A percentile compares a stretch with the other conserved stretches of the same genome.
Conservation (phyloP, 305 asterid species). For the Caryopteris hybrid region DNA sequence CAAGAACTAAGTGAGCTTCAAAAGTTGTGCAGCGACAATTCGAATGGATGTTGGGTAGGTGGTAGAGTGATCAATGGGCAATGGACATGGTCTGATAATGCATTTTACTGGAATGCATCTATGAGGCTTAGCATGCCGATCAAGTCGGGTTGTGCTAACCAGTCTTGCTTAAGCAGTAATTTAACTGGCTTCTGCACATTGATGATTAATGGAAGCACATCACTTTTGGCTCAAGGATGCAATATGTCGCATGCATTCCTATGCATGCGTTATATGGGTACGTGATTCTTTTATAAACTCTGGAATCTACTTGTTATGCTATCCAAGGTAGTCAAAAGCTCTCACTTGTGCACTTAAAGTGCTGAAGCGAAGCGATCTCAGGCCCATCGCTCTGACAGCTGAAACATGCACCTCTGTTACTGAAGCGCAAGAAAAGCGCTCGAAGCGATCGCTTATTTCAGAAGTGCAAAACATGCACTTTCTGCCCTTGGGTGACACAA, state of each 20-base stretch:
- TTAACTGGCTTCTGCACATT: constrained; percentile 44
- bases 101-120: constrained; percentile 52
- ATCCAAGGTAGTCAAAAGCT: too few species aligned
- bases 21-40: constrained; percentile 46
- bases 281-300: constrained; percentile 15
- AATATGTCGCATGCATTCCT: constrained; percentile 49
- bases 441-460: too few species aligned
- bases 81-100: constrained; percentile 83
- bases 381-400: too few species aligned
- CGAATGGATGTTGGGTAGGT: constrained; percentile 88
- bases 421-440: too few species aligned
- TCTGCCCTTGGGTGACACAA: too few species aligned
- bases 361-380: too few species aligned
- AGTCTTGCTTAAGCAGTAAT: constrained; percentile 37
- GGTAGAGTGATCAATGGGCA: constrained; percentile 41
- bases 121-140: constrained; percentile 18
- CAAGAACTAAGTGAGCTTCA: constrained; percentile 53
- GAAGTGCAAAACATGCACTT: too few species aligned
- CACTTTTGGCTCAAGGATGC: constrained; percentile 66
- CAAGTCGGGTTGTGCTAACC: constrained; percentile 43
- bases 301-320: background rate
- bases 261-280: constrained; percentile 69
- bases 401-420: too few species aligned
- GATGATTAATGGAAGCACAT: constrained; percentile 41
- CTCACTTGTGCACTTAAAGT: too few species aligned